Evolutionary conservation across 1,139 yeast species (phyloP).

Genomic region (Suhomyces panamericanus): DNA sequence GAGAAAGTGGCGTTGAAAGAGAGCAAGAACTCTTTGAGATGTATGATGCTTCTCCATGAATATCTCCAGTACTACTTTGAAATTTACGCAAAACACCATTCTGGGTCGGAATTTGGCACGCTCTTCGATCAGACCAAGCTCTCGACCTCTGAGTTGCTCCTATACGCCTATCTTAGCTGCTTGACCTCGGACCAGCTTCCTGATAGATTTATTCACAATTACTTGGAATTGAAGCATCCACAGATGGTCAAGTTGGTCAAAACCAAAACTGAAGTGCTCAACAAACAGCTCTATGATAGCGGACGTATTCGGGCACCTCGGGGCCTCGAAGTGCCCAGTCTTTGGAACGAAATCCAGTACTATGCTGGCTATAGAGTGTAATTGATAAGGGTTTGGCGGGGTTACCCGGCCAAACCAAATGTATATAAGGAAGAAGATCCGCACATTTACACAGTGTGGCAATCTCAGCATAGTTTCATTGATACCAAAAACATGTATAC

Average conservation of each 20-base stretch:
- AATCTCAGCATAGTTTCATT: constrained; percentile 52
- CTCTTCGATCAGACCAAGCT: constrained; percentile 20
- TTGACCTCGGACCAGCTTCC: constrained; percentile 41
- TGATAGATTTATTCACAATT: constrained; percentile 42
- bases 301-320: constrained; percentile 24
- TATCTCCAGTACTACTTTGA: constrained; percentile 24
- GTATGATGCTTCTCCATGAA: constrained; percentile 44
- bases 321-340: constrained; percentile 36
- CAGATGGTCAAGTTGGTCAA: constrained; percentile 18
- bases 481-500: constrained; percentile 35
- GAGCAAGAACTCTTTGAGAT: constrained; percentile 52
- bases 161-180: constrained; percentile 42
- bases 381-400: constrained; percentile 5
- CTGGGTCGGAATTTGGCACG: constrained; percentile 10
- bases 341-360: constrained; percentile 36
- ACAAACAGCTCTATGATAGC: constrained; percentile 6
- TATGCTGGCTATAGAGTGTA: constrained; percentile 15
- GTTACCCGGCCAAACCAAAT: constrained; percentile 9
- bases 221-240: constrained; percentile 30
- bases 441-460: constrained; percentile 24
- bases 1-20: constrained; percentile 46
- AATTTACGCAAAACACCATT: constrained; percentile 7
- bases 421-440: neutral
- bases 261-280: constrained; percentile 13
- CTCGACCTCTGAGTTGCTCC: constrained; percentile 34